Conservation (phyloP, 768 basidiomycete genomes). For the Collybiopsis luxurians region DNA sequence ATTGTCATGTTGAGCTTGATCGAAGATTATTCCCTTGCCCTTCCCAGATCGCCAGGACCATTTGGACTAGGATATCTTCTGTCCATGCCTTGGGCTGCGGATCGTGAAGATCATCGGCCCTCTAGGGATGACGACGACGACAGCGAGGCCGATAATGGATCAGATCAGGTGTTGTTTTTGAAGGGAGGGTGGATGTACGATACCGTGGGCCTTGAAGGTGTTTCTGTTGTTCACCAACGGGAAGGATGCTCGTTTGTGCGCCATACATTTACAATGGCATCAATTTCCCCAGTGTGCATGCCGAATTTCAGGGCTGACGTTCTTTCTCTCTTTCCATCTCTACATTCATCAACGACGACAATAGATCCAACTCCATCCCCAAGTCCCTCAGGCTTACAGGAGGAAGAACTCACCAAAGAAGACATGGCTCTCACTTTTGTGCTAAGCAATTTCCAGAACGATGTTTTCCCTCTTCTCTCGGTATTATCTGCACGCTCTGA, state of each 20-base stretch:
- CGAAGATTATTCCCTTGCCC: background rate
- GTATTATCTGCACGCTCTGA: background rate
- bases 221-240: conserved; percentile 3
- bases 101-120: conserved; percentile 10
- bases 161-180: conserved; percentile 2
- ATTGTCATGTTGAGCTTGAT: conserved; percentile 2
- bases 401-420: background rate
- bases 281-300: conserved; percentile 6
- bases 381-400: too few species aligned
- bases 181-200: conserved; percentile 11
- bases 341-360: background rate
- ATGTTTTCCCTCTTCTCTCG: conserved; percentile 12
- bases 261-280: background rate
- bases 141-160: too few species aligned
- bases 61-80: conserved; percentile 8
- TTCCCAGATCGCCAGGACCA: conserved; percentile 4
- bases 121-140: background rate
- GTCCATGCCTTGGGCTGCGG: conserved; percentile 1
- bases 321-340: background rate
- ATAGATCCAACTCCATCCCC: too few species aligned
- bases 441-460: conserved; percentile 9
- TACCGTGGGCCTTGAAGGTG: background rate
- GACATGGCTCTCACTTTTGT: conserved; percentile 6
- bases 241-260: conserved; percentile 1
- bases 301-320: conserved; percentile 3